Percentiles rank a stretch among this genome's conserved stretches.
phyloP scores from a whole-genome alignment of 2,329 filamentous ascomycete species.

The Leptosphaerulina australis region DNA sequence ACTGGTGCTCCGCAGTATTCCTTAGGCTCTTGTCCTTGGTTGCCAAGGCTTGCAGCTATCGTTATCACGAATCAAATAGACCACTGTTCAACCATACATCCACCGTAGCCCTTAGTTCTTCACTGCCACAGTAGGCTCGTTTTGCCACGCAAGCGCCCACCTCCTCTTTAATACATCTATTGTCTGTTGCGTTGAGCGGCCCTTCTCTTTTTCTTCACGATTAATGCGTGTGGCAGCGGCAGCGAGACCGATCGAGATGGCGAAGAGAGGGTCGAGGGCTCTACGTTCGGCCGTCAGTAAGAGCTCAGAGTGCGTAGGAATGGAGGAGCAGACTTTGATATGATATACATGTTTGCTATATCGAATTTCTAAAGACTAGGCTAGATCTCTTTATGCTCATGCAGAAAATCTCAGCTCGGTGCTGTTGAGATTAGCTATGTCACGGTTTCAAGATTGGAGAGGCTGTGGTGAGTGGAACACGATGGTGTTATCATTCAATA shows the following conservation, averaged over 20 bases:
- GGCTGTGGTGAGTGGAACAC: neutral
- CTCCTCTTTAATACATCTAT: slow-evolving; percentile 51
- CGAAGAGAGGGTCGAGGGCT: slow-evolving; percentile 57
- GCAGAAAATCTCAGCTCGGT: neutral
- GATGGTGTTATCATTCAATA: neutral
- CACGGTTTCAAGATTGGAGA: neutral
- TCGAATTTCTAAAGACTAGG: neutral
- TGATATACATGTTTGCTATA: slow-evolving; percentile 9
- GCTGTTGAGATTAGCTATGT: neutral
- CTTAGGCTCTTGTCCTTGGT: neutral
- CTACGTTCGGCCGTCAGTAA: slow-evolving; percentile 32
- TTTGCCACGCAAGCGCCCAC: slow-evolving; percentile 40
- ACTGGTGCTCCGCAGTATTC: neutral
- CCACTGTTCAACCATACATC: too few relatives aligned
- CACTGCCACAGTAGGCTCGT: neutral
- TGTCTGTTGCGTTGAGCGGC: slow-evolving; percentile 46
- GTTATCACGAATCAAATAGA: neutral
- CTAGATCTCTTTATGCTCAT: neutral
- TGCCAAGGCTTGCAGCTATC: neutral
- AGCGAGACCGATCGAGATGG: slow-evolving; percentile 54
- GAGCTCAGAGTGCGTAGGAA: too few relatives aligned
- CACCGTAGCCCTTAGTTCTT: slow-evolving; percentile 1
- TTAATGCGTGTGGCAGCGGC: slow-evolving; percentile 51
- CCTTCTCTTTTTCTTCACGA: slow-evolving; percentile 57
- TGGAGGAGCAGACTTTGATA: slow-evolving; percentile 7